phyloP scores from a whole-genome alignment of 2,329 filamentous ascomycete species.

The Calonectria hongkongensis region DNA sequence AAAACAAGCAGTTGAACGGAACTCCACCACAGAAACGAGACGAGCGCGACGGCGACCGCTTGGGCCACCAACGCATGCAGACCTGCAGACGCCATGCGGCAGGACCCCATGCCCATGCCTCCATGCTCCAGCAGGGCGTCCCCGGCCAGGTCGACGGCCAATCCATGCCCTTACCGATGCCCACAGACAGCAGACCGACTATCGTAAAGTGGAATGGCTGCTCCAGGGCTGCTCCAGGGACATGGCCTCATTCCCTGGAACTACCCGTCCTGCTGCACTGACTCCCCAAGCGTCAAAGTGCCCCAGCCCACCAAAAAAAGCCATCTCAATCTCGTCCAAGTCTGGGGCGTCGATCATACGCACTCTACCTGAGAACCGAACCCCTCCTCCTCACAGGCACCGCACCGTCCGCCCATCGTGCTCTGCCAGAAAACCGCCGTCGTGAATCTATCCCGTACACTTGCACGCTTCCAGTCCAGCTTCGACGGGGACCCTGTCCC shows the following conservation, averaged over 20 bases:
- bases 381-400: constrained; percentile 19
- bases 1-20: constrained; percentile 40
- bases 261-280: constrained; percentile 48
- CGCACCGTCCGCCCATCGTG: neutral
- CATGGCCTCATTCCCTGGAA: constrained; percentile 39
- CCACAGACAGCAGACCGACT: constrained; percentile 24
- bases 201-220: constrained; percentile 24
- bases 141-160: constrained; percentile 1
- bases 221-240: constrained; percentile 20
- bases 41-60: constrained; percentile 35
- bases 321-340: constrained; percentile 48
- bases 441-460: constrained; percentile 32
- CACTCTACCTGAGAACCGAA: constrained; percentile 51
- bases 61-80: constrained; percentile 28
- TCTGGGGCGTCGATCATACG: constrained; percentile 55
- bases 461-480: constrained; percentile 20
- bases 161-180: constrained; percentile 20
- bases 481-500: constrained; percentile 2
- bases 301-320: constrained; percentile 37
- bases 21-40: constrained; percentile 49
- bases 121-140: neutral
- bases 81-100: constrained; percentile 43
- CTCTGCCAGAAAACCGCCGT: constrained; percentile 1
- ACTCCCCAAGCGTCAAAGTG: constrained; percentile 51
- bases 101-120: constrained; percentile 26